phyloP scores from a whole-genome alignment of 176 grass and related monocot genomes.

The Lolium multiflorum region DNA sequence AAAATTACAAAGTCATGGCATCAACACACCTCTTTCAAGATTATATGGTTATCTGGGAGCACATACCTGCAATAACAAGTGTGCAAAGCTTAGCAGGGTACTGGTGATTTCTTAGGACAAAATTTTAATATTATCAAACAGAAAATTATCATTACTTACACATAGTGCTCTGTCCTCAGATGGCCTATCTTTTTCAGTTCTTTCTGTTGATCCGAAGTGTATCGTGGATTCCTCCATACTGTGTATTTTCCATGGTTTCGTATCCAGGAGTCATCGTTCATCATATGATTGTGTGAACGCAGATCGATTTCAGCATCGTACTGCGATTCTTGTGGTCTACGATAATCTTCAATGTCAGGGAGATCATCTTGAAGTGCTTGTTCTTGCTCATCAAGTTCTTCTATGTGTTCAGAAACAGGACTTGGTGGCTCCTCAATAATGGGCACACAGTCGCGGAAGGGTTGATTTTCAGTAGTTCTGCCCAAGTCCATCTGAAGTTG shows the following conservation, averaged over 20 bases:
- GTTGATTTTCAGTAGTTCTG: constrained; percentile 23
- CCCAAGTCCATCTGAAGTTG: constrained; percentile 19
- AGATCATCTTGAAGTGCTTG: constrained; percentile 31
- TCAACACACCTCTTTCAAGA: constrained; percentile 63
- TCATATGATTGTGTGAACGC: constrained; percentile 34
- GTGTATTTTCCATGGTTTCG: constrained; percentile 40
- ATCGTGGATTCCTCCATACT: constrained; percentile 6
- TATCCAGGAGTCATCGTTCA: constrained; percentile 38
- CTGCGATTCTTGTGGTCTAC: constrained; percentile 4
- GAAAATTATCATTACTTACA: constrained; percentile 36
- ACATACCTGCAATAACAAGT: constrained; percentile 64
- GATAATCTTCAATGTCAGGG: constrained; percentile 55
- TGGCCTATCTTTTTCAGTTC: constrained; percentile 41
- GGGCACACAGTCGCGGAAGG: constrained; percentile 30
- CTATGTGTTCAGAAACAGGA: constrained; percentile 42
- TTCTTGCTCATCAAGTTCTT: constrained; percentile 35
- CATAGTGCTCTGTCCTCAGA: constrained; percentile 51
- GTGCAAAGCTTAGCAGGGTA: constrained; percentile 26
- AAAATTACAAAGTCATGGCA: background rate
- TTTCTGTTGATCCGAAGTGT: background rate
- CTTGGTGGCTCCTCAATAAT: constrained; percentile 56
- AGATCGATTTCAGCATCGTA: constrained; percentile 53
- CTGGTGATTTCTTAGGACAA: constrained; percentile 26
- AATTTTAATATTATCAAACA: constrained; percentile 15
- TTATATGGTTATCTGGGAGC: constrained; percentile 71